Evolutionary conservation across 2,329 filamentous ascomycete species (phyloP).

Genomic region (Diplodia sapinea): DNA sequence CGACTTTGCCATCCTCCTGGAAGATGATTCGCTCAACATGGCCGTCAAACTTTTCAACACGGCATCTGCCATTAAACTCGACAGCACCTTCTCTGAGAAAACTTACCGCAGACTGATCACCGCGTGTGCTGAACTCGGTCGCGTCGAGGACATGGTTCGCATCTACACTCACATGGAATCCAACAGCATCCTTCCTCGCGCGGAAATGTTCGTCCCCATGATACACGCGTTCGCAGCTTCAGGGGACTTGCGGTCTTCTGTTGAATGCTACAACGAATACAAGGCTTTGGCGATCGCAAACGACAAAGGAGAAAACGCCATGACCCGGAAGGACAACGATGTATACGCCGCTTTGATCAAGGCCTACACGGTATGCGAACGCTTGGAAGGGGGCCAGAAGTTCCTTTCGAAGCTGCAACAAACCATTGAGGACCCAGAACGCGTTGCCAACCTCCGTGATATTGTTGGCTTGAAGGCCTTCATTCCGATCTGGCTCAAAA

Average conservation of each 20-base stretch:
- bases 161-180: slow-evolving; percentile 92
- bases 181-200: slow-evolving; percentile 73
- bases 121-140: slow-evolving; percentile 82
- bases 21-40: slow-evolving; percentile 85
- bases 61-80: slow-evolving; percentile 66
- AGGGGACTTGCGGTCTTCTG: slow-evolving; percentile 83
- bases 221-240: slow-evolving; percentile 87
- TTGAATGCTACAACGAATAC: slow-evolving; percentile 96
- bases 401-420: slow-evolving; percentile 82
- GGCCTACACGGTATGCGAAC: slow-evolving; percentile 82
- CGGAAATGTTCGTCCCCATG: slow-evolving; percentile 88
- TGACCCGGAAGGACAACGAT: slow-evolving; percentile 76
- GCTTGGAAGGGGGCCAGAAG: slow-evolving; percentile 78
- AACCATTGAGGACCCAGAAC: slow-evolving; percentile 55
- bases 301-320: slow-evolving; percentile 72
- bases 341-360: slow-evolving; percentile 93
- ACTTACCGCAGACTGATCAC: slow-evolving; percentile 86
- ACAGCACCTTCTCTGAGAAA: slow-evolving; percentile 73
- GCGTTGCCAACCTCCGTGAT: slow-evolving; percentile 69
- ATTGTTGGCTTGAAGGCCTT: slow-evolving; percentile 75
- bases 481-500: slow-evolving; percentile 75
- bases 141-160: slow-evolving; percentile 85
- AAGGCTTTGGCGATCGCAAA: slow-evolving; percentile 84
- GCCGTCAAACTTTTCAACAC: slow-evolving; percentile 85
- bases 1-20: slow-evolving; percentile 81